Percentiles rank a stretch among this genome's conserved stretches.
phyloP scores from a whole-genome alignment of 192 early-diverging fungal genomes.

The Backusella luteola region DNA sequence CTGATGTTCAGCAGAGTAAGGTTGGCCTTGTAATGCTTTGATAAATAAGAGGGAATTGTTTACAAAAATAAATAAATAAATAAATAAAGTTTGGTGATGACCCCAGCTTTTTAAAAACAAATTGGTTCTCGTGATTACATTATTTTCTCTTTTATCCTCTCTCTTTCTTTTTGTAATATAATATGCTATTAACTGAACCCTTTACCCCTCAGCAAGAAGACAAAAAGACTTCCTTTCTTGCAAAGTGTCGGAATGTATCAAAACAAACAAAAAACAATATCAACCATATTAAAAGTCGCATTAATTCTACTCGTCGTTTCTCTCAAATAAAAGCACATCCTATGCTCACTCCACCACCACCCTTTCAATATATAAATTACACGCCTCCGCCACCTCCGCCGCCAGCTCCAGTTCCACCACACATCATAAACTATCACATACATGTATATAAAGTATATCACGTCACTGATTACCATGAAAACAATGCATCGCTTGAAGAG shows the following conservation, averaged over 20 bases:
- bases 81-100: neutral
- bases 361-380: neutral
- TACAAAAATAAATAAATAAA: neutral
- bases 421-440: neutral
- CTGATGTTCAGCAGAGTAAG: slow-evolving; percentile 61
- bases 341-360: neutral
- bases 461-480: neutral
- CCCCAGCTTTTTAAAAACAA: neutral
- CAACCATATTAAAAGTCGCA: neutral
- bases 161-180: neutral
- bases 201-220: neutral
- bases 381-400: neutral
- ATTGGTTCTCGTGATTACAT: neutral
- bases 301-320: neutral
- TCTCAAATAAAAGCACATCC: slow-evolving; percentile 3
- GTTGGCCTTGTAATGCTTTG: slow-evolving; percentile 92
- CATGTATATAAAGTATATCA: neutral
- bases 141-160: neutral
- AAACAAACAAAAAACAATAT: neutral
- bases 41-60: slow-evolving; percentile 9
- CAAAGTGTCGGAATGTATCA: neutral
- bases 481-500: neutral
- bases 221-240: neutral
- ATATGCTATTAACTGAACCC: neutral
- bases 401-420: neutral